phyloP scores from a whole-genome alignment of 768 basidiomycete species.

The Multifurca ochricompacta region DNA sequence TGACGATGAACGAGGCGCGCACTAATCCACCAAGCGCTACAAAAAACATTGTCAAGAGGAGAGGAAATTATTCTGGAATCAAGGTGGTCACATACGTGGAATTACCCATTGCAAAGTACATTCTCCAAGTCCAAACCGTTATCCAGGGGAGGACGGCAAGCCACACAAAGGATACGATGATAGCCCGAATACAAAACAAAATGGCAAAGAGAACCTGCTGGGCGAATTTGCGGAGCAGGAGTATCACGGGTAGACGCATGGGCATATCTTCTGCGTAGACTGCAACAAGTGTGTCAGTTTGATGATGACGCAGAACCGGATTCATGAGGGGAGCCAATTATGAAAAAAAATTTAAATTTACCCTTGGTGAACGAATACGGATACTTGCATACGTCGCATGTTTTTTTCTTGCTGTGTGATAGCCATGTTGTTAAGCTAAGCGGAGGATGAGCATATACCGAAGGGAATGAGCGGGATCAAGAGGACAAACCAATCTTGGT shows the following conservation, averaged over 20 bases:
- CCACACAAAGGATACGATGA: conserved; percentile 77
- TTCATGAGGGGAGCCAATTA: conserved; percentile 1
- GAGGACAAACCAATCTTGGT: conserved; percentile 80
- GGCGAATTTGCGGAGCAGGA: conserved; percentile 60
- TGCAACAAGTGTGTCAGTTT: conserved; percentile 29
- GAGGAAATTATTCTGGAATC: conserved; percentile 11
- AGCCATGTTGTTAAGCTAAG: conserved; percentile 88
- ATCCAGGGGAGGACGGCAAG: conserved; percentile 80
- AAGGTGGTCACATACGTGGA: conserved; percentile 52
- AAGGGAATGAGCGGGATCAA: background rate
- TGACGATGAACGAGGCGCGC: conserved; percentile 41
- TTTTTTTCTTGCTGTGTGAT: conserved; percentile 88
- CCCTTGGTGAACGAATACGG: conserved; percentile 93
- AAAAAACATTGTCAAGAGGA: background rate
- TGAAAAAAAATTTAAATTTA: no score
- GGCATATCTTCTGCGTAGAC: conserved; percentile 89
- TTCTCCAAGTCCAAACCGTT: conserved; percentile 86
- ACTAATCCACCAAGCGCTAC: conserved; percentile 80
- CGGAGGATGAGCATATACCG: conserved; percentile 1
- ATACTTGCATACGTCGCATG: conserved; percentile 94
- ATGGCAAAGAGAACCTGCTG: conserved; percentile 55
- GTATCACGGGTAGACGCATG: conserved; percentile 53
- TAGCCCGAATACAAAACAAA: conserved; percentile 56
- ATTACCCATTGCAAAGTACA: conserved; percentile 82
- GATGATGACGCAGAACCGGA: background rate